phyloP scores from a whole-genome alignment of 306 rosid species.

The Biancaea sappan region DNA sequence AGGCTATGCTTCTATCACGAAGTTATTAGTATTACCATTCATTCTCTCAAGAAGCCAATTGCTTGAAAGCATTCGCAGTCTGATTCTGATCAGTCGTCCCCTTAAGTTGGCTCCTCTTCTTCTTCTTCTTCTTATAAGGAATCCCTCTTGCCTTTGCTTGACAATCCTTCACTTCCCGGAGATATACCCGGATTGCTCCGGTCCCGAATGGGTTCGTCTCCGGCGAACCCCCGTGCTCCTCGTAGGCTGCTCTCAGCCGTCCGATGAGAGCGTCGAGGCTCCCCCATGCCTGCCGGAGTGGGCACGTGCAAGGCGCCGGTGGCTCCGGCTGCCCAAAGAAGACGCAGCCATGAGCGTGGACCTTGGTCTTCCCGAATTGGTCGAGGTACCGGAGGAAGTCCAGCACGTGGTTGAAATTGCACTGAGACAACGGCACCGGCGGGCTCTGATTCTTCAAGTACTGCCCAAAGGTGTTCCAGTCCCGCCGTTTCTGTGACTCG shows the following conservation, averaged over 20 bases:
- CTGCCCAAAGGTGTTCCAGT: constrained; percentile 91
- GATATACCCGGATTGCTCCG: constrained; percentile 75
- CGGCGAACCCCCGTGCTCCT: constrained; percentile 82
- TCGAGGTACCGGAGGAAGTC: constrained; percentile 92
- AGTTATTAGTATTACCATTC: constrained; percentile 65
- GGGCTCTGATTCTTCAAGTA: constrained; percentile 78
- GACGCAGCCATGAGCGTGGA: constrained; percentile 73
- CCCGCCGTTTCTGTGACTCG: constrained; percentile 83
- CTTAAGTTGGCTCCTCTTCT: constrained; percentile 64
- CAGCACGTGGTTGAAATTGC: constrained; percentile 81
- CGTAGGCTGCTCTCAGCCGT: constrained; percentile 82
- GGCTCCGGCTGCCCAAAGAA: constrained; percentile 95
- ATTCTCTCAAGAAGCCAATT: constrained; percentile 48
- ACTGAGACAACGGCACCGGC: constrained; percentile 65
- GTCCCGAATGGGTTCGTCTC: constrained; percentile 85
- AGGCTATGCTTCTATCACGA: neutral
- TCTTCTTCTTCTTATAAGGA: constrained; percentile 85
- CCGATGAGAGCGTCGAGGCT: constrained; percentile 92
- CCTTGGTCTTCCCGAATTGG: constrained; percentile 93
- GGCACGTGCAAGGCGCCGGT: constrained; percentile 87
- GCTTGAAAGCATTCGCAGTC: constrained; percentile 57
- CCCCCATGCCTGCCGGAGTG: constrained; percentile 92
- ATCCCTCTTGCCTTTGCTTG: constrained; percentile 91
- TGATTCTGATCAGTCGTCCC: constrained; percentile 5
- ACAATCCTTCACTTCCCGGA: constrained; percentile 86